Conservation (phyloP, 352 stramenopile genomes). For the Plasmopara halstedii region DNA sequence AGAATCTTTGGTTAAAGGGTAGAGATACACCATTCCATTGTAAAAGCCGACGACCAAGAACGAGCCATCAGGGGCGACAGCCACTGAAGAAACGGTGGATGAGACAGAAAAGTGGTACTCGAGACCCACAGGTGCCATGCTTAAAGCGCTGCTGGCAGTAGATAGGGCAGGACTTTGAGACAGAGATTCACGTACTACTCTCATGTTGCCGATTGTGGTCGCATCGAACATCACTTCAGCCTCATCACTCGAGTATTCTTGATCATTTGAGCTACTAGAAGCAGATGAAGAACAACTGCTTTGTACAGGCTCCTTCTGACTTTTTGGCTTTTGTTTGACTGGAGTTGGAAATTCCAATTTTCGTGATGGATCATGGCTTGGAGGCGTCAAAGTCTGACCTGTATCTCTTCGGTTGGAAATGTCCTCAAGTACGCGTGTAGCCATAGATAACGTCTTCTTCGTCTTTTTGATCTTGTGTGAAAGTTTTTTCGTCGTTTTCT, state of each 20-base stretch:
- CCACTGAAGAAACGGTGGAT: conserved; percentile 75
- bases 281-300: conserved; percentile 18
- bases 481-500: conserved; percentile 21
- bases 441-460: conserved; percentile 9
- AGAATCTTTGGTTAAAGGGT: conserved; percentile 56
- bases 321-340: conserved; percentile 16
- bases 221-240: conserved; percentile 57
- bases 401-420: conserved; percentile 28
- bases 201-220: conserved; percentile 51
- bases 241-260: conserved; percentile 41
- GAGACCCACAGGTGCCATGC: conserved; percentile 27
- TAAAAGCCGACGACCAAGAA: conserved; percentile 80
- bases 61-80: conserved; percentile 49
- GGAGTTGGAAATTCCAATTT: conserved; percentile 48
- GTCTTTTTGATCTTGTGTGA: conserved; percentile 6
- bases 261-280: conserved; percentile 12
- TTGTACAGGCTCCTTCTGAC: conserved; percentile 7
- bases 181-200: conserved; percentile 42
- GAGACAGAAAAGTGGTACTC: conserved; percentile 57
- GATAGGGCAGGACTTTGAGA: conserved; percentile 37
- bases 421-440: conserved; percentile 24
- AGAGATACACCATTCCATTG: conserved; percentile 54
- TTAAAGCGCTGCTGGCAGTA: conserved; percentile 26
- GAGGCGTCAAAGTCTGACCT: background rate
- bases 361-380: conserved; percentile 20